Percentiles rank a stretch among this genome's conserved stretches.
These are phyloP conservation scores for Cutaneotrichosporon cavernicola DNA, from an alignment of 1,284 basidiomycete genomes.

Conservation along the genomic window DNA sequence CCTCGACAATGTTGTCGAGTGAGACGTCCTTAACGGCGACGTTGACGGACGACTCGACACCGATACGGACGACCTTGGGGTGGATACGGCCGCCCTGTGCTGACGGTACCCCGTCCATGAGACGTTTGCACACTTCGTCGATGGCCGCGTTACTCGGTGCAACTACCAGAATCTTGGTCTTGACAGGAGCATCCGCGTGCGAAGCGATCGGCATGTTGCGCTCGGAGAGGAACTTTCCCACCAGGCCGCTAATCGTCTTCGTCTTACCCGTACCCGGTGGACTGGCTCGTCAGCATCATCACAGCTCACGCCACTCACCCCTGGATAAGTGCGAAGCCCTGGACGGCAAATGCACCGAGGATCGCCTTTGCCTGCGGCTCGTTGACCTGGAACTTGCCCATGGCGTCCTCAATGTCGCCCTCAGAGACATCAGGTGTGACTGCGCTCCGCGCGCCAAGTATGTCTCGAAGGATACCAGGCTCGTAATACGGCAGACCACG, in stretches of 20 bases:
- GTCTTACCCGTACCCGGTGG: conserved; percentile 99
- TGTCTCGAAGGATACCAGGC: conserved; percentile 59
- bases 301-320: conserved; percentile 62
- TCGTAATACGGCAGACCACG: conserved; percentile 81
- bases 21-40: conserved; percentile 81
- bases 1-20: conserved; percentile 80
- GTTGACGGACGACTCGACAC: conserved; percentile 75
- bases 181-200: conserved; percentile 58
- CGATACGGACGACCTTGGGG: conserved; percentile 85
- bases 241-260: conserved; percentile 94
- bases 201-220: conserved; percentile 59
- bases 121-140: conserved; percentile 87
- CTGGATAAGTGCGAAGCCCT: conserved; percentile 91
- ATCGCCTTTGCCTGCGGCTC: conserved; percentile 94
- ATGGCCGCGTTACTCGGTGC: conserved; percentile 99
- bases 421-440: conserved; percentile 57
- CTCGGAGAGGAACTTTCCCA: conserved; percentile 73
- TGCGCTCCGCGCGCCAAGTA: conserved; percentile 67
- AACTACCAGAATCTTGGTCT: conserved; percentile 82
- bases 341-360: conserved; percentile 66
- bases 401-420: conserved; percentile 64
- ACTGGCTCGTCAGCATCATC: conserved; percentile 53
- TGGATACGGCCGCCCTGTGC: conserved; percentile 60
- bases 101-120: conserved; percentile 73
- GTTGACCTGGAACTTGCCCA: conserved; percentile 75